A percentile compares a stretch with the other conserved stretches of the same genome.
These are phyloP conservation scores for Trichoderma sp. DNA, from an alignment of 2,329 filamentous ascomycete species.

Conservation along the genomic window DNA sequence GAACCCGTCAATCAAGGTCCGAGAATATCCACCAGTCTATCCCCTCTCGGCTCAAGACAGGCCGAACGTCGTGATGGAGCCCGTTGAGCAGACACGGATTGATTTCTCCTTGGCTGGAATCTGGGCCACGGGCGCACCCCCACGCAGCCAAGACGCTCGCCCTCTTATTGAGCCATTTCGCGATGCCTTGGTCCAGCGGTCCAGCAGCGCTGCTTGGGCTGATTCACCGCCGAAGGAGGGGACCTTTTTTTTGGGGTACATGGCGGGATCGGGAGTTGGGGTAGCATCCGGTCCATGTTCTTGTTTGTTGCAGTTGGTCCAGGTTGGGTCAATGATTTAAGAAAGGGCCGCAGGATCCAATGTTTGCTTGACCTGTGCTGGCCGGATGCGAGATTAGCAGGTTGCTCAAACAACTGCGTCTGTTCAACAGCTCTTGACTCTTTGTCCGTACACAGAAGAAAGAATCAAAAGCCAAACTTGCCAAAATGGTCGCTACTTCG, in stretches of 20 bases:
- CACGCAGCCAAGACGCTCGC: slow-evolving; percentile 18
- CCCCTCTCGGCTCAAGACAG: slow-evolving; percentile 3
- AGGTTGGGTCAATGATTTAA: too few species aligned
- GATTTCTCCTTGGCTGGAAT: slow-evolving; percentile 31
- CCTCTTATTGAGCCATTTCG: neutral
- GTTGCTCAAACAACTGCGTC: neutral
- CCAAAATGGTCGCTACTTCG: slow-evolving; percentile 52
- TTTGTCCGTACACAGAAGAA: neutral
- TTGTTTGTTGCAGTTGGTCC: neutral
- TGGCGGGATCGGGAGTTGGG: slow-evolving; percentile 20
- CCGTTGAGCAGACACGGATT: slow-evolving; percentile 26
- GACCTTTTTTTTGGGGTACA: slow-evolving; percentile 22
- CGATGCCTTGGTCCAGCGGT: slow-evolving; percentile 10
- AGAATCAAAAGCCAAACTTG: neutral
- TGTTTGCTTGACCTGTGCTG: neutral
- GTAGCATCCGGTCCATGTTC: too few species aligned
- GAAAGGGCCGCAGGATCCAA: neutral
- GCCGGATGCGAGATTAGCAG: neutral
- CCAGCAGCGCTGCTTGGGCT: neutral
- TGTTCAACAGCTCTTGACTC: neutral
- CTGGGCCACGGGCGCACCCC: slow-evolving; percentile 11
- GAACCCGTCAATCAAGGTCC: neutral
- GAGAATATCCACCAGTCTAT: neutral
- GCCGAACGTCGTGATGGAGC: slow-evolving; percentile 3
- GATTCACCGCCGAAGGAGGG: slow-evolving; percentile 22